Evolutionary conservation across 179 eudicot species (phyloP).

Genomic region (Gypsophila paniculata): DNA sequence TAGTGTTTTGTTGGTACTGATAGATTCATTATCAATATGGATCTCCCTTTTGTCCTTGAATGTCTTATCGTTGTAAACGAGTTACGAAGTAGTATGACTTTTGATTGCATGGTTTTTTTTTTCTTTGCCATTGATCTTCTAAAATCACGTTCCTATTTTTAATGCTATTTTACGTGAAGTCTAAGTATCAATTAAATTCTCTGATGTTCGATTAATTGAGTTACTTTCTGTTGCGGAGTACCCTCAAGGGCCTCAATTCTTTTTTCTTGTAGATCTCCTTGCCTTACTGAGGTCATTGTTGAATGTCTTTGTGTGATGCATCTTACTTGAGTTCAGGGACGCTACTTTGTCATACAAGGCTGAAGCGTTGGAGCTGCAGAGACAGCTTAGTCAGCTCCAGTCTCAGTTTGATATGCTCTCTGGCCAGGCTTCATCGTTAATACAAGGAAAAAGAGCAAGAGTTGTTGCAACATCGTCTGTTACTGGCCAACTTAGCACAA

Average conservation of each 20-base stretch:
- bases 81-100: too few species aligned
- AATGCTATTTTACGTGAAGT: not conserved
- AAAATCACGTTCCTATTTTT: too few species aligned
- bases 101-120: too few species aligned
- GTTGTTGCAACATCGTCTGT: conserved; percentile 81
- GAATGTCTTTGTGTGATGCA: conserved; percentile 7
- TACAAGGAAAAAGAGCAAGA: conserved; percentile 90
- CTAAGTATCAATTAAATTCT: not conserved
- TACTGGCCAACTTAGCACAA: conserved; percentile 66
- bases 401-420: conserved; percentile 83
- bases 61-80: too few species aligned
- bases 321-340: conserved; percentile 50
- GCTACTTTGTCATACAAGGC: conserved; percentile 67
- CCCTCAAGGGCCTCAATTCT: not conserved
- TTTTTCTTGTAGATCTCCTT: not conserved
- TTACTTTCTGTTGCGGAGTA: not conserved
- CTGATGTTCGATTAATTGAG: not conserved
- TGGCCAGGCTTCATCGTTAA: conserved; percentile 82
- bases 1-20: not conserved
- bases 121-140: too few species aligned
- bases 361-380: conserved; percentile 81
- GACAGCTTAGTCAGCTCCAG: conserved; percentile 81
- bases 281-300: conserved; percentile 8
- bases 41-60: not conserved
- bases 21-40: not conserved